A percentile compares a stretch with the other conserved stretches of the same genome.
Conservation (phyloP, 306 rosid genomes). For the Hylodesmum podocarpum region DNA sequence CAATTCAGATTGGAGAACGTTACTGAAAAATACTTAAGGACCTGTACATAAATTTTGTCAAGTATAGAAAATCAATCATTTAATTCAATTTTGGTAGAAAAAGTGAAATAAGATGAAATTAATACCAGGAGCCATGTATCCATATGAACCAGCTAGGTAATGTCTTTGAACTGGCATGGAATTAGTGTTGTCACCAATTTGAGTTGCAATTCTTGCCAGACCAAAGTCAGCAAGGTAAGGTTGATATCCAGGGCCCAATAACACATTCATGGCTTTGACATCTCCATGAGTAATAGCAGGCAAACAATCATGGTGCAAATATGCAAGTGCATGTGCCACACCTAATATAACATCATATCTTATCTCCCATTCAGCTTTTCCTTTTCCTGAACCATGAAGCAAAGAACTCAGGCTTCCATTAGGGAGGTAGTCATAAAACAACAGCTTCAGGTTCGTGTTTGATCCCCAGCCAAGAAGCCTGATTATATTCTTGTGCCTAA, state of each 20-base stretch:
- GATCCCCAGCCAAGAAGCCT: slow-evolving; percentile 91
- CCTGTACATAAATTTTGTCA: too few relatives aligned
- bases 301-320: slow-evolving; percentile 89
- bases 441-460: slow-evolving; percentile 62
- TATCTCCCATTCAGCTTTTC: slow-evolving; percentile 80
- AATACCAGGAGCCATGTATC: slow-evolving; percentile 99
- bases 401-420: slow-evolving; percentile 88
- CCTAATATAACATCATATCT: slow-evolving; percentile 79
- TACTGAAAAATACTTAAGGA: too few relatives aligned
- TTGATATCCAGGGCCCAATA: slow-evolving; percentile 64
- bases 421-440: slow-evolving; percentile 90
- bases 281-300: slow-evolving; percentile 93
- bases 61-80: not conserved
- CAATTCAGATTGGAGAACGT: too few relatives aligned
- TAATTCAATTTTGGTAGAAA: not conserved
- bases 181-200: slow-evolving; percentile 22
- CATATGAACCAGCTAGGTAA: slow-evolving; percentile 93
- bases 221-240: slow-evolving; percentile 96
- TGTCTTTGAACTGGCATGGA: slow-evolving; percentile 56
- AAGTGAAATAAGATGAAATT: not conserved
- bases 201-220: slow-evolving; percentile 54
- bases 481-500: slow-evolving; percentile 87
- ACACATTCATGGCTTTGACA: slow-evolving; percentile 91
- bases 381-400: slow-evolving; percentile 73
- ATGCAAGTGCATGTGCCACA: slow-evolving; percentile 86